A percentile compares a stretch with the other conserved stretches of the same genome.
Conservation (phyloP, 306 rosid species). For the Abrus pulchellus region DNA sequence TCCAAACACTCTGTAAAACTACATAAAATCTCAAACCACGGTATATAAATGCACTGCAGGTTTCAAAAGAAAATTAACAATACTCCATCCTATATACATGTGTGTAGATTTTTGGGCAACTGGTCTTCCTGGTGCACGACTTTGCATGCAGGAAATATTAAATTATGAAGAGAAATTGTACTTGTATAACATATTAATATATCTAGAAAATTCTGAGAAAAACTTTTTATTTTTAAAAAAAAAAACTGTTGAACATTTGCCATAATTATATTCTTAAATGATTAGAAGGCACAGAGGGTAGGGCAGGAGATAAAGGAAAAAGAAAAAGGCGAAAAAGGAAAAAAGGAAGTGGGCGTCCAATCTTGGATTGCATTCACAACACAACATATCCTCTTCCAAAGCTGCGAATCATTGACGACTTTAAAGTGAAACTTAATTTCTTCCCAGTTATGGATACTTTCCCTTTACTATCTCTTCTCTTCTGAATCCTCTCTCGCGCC, state of each 20-base stretch:
- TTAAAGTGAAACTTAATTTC: slow-evolving; percentile 38
- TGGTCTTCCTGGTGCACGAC: slow-evolving; percentile 49
- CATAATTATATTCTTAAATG: background rate
- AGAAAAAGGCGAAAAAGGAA: background rate
- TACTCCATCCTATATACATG: no score
- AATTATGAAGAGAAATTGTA: background rate
- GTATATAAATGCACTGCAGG: no score
- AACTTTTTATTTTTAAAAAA: no score
- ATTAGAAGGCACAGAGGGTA: slow-evolving; percentile 1
- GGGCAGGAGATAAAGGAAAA: slow-evolving; percentile 20
- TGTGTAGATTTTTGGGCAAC: background rate
- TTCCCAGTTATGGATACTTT: slow-evolving; percentile 55
- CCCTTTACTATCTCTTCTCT: background rate
- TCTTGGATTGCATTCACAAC: slow-evolving; percentile 40
- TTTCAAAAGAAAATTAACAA: no score
- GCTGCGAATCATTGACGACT: slow-evolving; percentile 59
- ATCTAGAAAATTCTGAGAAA: no score
- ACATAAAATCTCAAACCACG: no score
- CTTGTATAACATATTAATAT: no score
- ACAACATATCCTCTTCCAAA: slow-evolving; percentile 31
- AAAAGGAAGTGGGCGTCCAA: slow-evolving; percentile 5
- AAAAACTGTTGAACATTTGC: no score
- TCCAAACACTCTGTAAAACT: no score
- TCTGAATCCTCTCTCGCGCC: background rate
- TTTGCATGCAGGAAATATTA: slow-evolving; percentile 59